Base-by-base conservation (phyloP, 257 asterid genomes). In the Solanum sejunctum region DNA sequence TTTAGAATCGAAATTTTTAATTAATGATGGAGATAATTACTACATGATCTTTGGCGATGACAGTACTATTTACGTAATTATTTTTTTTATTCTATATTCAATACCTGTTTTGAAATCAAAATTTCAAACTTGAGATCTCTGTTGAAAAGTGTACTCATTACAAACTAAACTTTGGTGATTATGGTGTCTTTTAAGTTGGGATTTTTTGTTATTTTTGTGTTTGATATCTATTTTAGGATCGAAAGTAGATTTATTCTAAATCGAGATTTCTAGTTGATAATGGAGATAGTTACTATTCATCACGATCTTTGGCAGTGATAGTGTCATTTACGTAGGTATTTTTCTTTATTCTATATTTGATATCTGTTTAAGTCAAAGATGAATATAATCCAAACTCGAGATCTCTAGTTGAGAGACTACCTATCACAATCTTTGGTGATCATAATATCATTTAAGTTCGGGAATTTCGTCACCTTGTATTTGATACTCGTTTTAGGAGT, bases 301-400 rank as follows among this genome's bases (percentile, higher is more conserved):
- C 36, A 32, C 3, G 36, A 32, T 32, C 36, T 32, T 66, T 26
- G 12, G 45, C 0, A 3, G 3, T 32, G 49, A 8, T 8, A 4
- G 23, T 16, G 49, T 17, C 18, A 67, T 67, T 67, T 15, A 66
- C 7, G 11, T 64, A 28, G 49, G 12, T 13, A 2, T 32, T 8
- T 16, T 67, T 67, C 15, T 4, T 57, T 4, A 2, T 64, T 64
- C 1, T 28, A 8, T 17, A 26, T 36, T 8, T 2, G 36, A 0
- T 69, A 69, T 18, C 3, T 3, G 7, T 9, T 70, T 4, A n/a
- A 18, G 13, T 0, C 0, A 0, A 17, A 69, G 4, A 8, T 0
- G 7, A 36, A 17, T 69, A 4, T 2, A 69, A 36, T 39, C 1
- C 12, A 67, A 67, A 36, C 21, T 8, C 11, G 15, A 67, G 11